Conservation (phyloP, 805 yeast genomes). For the Priceomyces carsonii region DNA sequence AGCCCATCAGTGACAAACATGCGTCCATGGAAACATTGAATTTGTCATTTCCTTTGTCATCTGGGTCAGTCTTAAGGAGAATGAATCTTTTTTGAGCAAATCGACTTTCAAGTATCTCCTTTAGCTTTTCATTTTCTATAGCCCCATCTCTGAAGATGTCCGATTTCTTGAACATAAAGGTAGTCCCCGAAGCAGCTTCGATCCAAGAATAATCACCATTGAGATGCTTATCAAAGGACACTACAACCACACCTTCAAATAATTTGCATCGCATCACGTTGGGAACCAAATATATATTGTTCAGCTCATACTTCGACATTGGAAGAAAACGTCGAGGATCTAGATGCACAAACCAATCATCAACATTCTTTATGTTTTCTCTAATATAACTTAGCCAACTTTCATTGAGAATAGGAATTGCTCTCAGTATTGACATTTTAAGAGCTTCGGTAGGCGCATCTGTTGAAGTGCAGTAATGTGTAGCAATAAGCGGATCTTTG, state of each 20-base stretch:
- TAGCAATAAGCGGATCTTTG: conserved; percentile 17
- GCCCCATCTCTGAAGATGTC: no score
- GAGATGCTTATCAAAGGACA: conserved; percentile 7
- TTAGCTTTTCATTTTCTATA: no score
- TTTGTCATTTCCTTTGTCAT: conserved; percentile 14
- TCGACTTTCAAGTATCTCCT: no score
- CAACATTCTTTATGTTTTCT: conserved; percentile 12
- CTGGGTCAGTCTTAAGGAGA: no score
- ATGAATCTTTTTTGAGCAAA: no score
- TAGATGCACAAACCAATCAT: conserved; percentile 21
- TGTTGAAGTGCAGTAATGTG: conserved; percentile 21
- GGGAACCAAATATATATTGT: conserved; percentile 12
- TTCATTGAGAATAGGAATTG: conserved; percentile 26
- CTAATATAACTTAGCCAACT: conserved; percentile 23
- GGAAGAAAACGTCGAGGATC: conserved; percentile 16
- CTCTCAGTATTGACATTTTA: conserved; percentile 27
- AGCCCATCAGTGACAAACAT: background rate
- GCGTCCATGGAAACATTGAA: conserved; percentile 12
- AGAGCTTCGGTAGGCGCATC: conserved; percentile 13
- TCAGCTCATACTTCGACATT: conserved; percentile 3
- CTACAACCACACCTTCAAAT: conserved; percentile 13
- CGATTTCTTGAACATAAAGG: no score
- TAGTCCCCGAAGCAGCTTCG: no score
- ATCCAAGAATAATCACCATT: no score
- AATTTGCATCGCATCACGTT: conserved; percentile 13